Conservation (phyloP, 2,329 filamentous ascomycete species). For the Neospermospora avenae region DNA sequence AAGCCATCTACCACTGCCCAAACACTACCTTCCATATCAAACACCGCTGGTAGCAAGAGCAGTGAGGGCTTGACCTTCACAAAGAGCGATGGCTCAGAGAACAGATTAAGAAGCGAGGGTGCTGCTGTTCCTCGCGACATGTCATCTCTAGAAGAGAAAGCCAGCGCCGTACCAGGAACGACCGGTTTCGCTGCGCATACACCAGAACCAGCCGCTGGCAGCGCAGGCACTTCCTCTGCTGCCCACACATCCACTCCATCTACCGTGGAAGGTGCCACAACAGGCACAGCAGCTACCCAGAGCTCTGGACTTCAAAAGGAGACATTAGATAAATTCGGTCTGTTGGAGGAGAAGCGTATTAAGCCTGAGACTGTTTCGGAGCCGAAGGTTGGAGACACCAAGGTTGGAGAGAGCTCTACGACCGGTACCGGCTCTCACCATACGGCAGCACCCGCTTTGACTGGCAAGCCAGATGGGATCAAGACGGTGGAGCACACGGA, state of each 20-base stretch:
- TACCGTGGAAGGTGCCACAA: not conserved
- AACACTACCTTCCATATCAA: not conserved
- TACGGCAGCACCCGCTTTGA: too few relatives aligned
- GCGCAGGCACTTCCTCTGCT: not conserved
- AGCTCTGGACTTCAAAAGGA: not conserved
- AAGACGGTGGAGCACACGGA: too few relatives aligned
- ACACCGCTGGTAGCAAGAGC: not conserved
- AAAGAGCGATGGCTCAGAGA: not conserved
- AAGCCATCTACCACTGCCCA: not conserved
- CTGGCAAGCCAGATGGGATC: too few relatives aligned
- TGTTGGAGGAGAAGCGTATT: not conserved
- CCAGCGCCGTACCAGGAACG: not conserved
- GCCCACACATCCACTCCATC: not conserved
- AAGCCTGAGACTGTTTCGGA: conserved; percentile 15
- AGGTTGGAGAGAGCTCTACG: too few relatives aligned
- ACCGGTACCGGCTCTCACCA: too few relatives aligned
- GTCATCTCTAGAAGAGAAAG: not conserved
- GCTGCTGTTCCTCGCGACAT: not conserved
- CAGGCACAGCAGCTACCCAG: not conserved
- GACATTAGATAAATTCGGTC: not conserved
- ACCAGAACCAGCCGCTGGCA: not conserved
- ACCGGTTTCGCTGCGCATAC: not conserved
- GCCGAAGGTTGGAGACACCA: not conserved
- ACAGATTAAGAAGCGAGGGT: not conserved
- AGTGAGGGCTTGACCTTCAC: not conserved